A percentile compares a stretch with the other conserved stretches of the same genome.
phyloP scores from a whole-genome alignment of 2,329 filamentous ascomycete species.

The Diaporthe capsici region DNA sequence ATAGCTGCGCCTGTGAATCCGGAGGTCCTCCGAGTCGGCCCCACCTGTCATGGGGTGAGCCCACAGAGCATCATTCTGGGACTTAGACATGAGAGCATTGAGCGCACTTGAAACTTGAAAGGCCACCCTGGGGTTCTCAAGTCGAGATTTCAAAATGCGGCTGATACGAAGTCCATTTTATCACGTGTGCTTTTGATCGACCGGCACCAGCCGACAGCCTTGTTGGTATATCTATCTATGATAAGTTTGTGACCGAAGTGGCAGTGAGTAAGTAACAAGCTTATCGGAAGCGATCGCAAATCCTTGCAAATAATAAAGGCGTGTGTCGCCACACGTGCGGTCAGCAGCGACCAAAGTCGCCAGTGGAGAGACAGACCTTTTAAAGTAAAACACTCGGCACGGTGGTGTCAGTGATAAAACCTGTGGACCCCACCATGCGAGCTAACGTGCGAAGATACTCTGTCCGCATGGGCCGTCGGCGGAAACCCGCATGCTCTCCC shows the following conservation, averaged over 20 bases:
- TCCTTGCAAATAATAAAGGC: background rate
- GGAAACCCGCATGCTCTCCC: background rate
- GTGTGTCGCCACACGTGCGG: background rate
- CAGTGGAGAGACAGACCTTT: background rate
- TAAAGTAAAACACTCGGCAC: too few species aligned
- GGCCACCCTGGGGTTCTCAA: background rate
- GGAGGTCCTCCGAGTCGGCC: background rate
- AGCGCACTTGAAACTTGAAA: background rate
- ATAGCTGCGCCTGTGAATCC: background rate
- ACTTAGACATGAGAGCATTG: background rate
- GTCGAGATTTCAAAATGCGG: background rate
- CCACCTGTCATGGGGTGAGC: background rate
- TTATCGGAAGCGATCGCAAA: constrained; percentile 1
- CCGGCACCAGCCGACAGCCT: background rate
- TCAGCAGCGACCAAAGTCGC: background rate
- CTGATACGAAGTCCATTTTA: background rate
- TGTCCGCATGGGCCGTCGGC: background rate
- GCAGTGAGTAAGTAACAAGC: background rate
- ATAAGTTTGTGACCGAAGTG: too few species aligned
- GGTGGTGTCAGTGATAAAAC: too few species aligned
- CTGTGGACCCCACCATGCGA: background rate
- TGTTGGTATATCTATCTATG: background rate
- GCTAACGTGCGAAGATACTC: background rate
- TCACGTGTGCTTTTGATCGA: background rate
- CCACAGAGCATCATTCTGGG: background rate